Evolutionary conservation across 225 moss, liverwort and hornwort genomes (phyloP), one percentile per base, ranked within the genome.

Genomic region (Pseudoscleropodium purum): DNA sequence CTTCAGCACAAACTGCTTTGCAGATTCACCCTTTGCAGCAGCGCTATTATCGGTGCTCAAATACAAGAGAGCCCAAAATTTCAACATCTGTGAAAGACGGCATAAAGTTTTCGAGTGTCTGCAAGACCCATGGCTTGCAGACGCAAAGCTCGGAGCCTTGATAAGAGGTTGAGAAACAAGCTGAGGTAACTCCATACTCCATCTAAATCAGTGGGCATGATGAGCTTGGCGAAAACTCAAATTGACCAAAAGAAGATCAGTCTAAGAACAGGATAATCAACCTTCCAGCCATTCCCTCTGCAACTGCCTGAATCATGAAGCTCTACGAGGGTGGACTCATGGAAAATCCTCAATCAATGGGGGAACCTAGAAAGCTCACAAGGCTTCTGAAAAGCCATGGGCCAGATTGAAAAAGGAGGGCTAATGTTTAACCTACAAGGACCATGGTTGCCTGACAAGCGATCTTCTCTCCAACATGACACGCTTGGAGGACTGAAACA

Each of bases 401-500:
- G 87, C 90, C 80, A 89, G 79, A 82, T 70, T 70, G 77, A 85
- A 82, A 47, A 86, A 79, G 65, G 67, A 82, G 67, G 51, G 25
- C 37, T 52, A 87, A 18, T 13, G 26, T 11, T 63, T n/a, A 62
- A 73, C 77, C 88, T 90, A 90, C 62, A 93, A 77, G 31, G 92
- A 89, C 92, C 93, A 86, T 84, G 85, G 45, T 79, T 93, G 86
- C 88, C 89, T 91, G 75, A 70, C 79, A 49, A 86, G 77, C 41
- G 89, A 87, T 84, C 89, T 93, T 87, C 94, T 92, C 87, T 97
- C 94, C 93, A 92, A 89, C 76, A 87, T 64, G 81, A 91, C 89
- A 77, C 87, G 91, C 90, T 96, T 95, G 90, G 94, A 93, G 87
- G 94, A 94, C 92, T 94, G 95, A 92, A 95, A 94, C 90, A 94